Evolutionary conservation across 2,329 filamentous ascomycete species (phyloP), one percentile per base, ranked within the genome.

Genomic region (Domatiomyces catenatus): DNA sequence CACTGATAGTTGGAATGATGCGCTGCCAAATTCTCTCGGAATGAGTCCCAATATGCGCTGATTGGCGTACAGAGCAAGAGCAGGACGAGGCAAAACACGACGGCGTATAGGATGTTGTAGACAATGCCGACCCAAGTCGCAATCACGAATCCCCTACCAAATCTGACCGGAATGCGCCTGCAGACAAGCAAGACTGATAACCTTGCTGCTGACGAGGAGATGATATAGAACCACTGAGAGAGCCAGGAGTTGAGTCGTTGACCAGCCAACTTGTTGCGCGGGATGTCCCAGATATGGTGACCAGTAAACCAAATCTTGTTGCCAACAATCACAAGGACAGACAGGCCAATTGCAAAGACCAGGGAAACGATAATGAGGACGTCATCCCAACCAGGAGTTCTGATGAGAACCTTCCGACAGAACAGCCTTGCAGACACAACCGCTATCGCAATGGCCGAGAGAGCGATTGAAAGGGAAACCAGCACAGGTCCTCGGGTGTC

Each of bases 381-480:
- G 39, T 58, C 58, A 48, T 59, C 56, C 18, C 54, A 20, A 8
- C 57, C 56, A 7, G 54, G 52, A 26, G 58, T 53, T 47, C 50
- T 15, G 24, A 58, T 60, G 24, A 64, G 58, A 26, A 59, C 49
- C 4, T 63, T 26, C 48, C 63, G 60, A 20, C 61, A 58, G 50
- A 61, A 64, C 42, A 63, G 45, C 26, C 62, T 56, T 18, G 60
- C 50, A 5, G 51, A 24, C 43, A 61, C 58, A 17, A 58, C 51
- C 19, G 60, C 26, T 42, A 58, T 18, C 18, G 56, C 60, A 39
- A 57, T 18, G 8, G 61, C 49, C 15, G 50, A 52, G 48, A 64
- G 59, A 2, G 58, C 36, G 48, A 62, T 59, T 39, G 56, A 57
- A 8, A 63, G 44, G 47, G 62, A 55, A n/a, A 56, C 54, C 26